phyloP scores from a whole-genome alignment of 441 rosid species.

The Eutrema salsugineum region DNA sequence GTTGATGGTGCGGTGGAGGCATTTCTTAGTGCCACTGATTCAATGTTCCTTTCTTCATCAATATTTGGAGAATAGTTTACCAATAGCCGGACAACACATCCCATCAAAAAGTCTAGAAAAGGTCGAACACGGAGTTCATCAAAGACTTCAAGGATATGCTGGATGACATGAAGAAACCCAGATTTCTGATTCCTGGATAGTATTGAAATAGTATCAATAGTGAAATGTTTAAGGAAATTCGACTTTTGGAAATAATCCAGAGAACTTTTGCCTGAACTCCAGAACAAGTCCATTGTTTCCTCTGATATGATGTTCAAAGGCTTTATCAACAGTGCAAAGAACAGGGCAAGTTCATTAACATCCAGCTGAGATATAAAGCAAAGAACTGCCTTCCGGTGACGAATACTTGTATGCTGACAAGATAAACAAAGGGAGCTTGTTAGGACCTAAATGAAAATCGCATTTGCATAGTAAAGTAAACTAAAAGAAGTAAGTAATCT shows the following conservation, averaged over 20 bases:
- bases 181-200: slow-evolving; percentile 76
- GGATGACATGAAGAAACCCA: slow-evolving; percentile 88
- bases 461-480: slow-evolving; percentile 9
- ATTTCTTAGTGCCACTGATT: slow-evolving; percentile 31
- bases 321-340: slow-evolving; percentile 78
- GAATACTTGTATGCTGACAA: slow-evolving; percentile 71
- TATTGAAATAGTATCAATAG: slow-evolving; percentile 50
- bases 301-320: slow-evolving; percentile 61
- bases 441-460: slow-evolving; percentile 7
- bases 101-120: slow-evolving; percentile 80
- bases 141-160: slow-evolving; percentile 75
- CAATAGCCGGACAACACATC: slow-evolving; percentile 78
- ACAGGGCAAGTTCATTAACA: slow-evolving; percentile 68
- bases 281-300: slow-evolving; percentile 37
- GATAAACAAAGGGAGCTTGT: slow-evolving; percentile 15
- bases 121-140: slow-evolving; percentile 74
- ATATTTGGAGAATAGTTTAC: slow-evolving; percentile 50
- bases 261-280: slow-evolving; percentile 42
- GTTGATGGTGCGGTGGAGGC: slow-evolving; percentile 21
- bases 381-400: slow-evolving; percentile 86
- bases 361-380: slow-evolving; percentile 78
- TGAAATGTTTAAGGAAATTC: slow-evolving; percentile 53
- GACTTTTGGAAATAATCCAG: slow-evolving; percentile 44
- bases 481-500: neutral
- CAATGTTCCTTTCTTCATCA: slow-evolving; percentile 38